Evolutionary conservation across 305 asterid species (phyloP).

Genomic region (Coffea humblotiana): DNA sequence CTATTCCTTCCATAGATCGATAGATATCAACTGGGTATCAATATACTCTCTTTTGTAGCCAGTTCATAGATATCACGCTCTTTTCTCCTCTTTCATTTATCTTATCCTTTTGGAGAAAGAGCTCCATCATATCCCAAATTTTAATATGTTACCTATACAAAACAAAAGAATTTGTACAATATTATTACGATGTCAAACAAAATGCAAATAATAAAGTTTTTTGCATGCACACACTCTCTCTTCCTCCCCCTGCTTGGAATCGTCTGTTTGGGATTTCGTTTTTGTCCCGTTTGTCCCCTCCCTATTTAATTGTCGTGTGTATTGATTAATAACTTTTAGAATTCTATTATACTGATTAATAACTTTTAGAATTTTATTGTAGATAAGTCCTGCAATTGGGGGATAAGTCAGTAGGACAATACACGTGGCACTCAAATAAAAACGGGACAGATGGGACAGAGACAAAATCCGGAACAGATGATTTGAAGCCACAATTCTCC

Average conservation of each 20-base stretch:
- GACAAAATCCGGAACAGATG: too few relatives aligned
- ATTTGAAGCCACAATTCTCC: slow-evolving; percentile 18
- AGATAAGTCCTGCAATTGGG: too few relatives aligned
- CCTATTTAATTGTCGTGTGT: too few relatives aligned
- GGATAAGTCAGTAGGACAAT: too few relatives aligned
- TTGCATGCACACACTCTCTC: slow-evolving; percentile 2
- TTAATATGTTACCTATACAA: neutral
- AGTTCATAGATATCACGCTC: neutral
- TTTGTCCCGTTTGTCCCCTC: too few relatives aligned
- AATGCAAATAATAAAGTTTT: neutral
- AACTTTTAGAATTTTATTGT: too few relatives aligned
- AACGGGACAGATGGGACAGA: too few relatives aligned
- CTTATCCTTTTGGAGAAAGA: slow-evolving; percentile 4
- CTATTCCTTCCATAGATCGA: neutral
- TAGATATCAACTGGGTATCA: neutral
- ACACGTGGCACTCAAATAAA: too few relatives aligned
- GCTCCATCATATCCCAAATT: neutral
- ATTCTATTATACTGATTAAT: too few relatives aligned
- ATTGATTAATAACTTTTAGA: too few relatives aligned
- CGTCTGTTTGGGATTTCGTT: too few relatives aligned
- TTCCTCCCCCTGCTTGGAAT: slow-evolving; percentile 8
- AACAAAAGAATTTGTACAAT: slow-evolving; percentile 7
- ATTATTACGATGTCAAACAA: neutral
- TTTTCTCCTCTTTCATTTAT: neutral
- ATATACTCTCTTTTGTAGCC: neutral